These are phyloP conservation scores for Tylopilus sp. DNA, from an alignment of 1,284 basidiomycete species.

Conservation along the genomic window DNA sequence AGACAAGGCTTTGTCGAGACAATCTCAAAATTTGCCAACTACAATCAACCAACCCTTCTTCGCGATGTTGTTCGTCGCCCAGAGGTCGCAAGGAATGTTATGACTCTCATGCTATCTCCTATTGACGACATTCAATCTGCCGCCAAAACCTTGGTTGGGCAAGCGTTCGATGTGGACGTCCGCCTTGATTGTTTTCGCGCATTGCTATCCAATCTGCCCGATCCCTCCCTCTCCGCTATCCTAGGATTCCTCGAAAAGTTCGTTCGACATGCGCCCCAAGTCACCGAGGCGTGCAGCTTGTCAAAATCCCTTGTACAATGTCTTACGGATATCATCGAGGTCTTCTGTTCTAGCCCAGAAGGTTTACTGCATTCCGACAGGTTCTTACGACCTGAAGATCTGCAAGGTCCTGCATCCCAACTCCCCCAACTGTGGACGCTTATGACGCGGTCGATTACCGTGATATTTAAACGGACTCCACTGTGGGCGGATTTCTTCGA, in stretches of 20 bases:
- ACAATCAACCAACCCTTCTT: constrained; percentile 47
- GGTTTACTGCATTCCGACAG: constrained; percentile 58
- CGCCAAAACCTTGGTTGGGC: constrained; percentile 70
- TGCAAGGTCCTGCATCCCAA: constrained; percentile 43
- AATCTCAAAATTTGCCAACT: constrained; percentile 60
- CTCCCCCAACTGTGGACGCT: constrained; percentile 76
- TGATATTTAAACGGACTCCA: constrained; percentile 81
- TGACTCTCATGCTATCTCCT: constrained; percentile 76
- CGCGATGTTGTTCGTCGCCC: constrained; percentile 49
- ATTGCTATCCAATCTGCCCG: constrained; percentile 62
- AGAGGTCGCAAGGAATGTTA: constrained; percentile 52
- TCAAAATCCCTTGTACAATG: constrained; percentile 87
- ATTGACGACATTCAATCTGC: constrained; percentile 66
- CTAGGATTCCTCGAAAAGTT: constrained; percentile 63
- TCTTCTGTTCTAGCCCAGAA: constrained; percentile 68
- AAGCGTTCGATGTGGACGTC: constrained; percentile 80
- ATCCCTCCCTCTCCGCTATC: constrained; percentile 65
- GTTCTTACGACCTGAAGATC: constrained; percentile 51
- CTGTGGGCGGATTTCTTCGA: constrained; percentile 78
- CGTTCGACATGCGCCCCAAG: constrained; percentile 51
- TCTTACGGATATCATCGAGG: constrained; percentile 86
- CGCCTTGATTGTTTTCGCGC: constrained; percentile 82
- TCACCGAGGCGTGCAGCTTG: constrained; percentile 80
- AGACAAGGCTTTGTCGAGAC: constrained; percentile 59
- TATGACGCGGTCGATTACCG: constrained; percentile 75